phyloP scores from a whole-genome alignment of 495 filamentous ascomycete species.

The Pyrenula massariospora region DNA sequence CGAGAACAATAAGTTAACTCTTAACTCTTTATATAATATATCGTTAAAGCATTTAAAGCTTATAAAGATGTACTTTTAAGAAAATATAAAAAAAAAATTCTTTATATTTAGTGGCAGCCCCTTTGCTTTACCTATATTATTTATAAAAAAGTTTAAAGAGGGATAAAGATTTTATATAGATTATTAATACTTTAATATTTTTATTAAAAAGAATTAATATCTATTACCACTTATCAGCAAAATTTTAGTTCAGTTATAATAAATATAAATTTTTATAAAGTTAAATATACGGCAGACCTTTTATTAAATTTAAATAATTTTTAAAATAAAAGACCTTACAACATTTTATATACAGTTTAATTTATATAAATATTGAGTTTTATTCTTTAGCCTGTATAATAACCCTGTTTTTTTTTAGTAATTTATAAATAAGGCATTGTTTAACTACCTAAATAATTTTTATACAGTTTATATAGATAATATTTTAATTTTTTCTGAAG shows the following conservation, averaged over 20 bases:
- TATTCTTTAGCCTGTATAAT: constrained; percentile 4
- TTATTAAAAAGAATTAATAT: constrained; percentile 6
- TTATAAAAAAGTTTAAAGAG: background rate
- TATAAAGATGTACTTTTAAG: background rate
- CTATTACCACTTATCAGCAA: constrained; percentile 2
- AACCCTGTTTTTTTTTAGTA: constrained; percentile 1
- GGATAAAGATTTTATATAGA: background rate
- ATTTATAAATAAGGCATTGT: background rate
- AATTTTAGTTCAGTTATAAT: constrained; percentile 1
- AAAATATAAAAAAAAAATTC: background rate
- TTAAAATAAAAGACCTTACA: background rate
- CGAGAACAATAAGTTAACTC: background rate
- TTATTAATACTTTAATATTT: constrained; percentile 4
- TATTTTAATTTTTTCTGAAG: constrained; percentile 2
- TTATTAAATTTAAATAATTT: constrained; percentile 3
- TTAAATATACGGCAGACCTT: constrained; percentile 5
- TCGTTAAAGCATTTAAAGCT: background rate
- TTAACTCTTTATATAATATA: background rate
- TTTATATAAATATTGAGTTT: constrained; percentile 3
- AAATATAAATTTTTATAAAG: constrained; percentile 7
- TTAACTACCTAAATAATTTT: constrained; percentile 1
- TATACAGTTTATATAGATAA: constrained; percentile 6
- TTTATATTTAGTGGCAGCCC: background rate
- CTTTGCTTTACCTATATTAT: background rate
- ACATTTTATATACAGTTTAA: constrained; percentile 6